A percentile compares a stretch with the other conserved stretches of the same genome.
Conservation (phyloP, 1,284 basidiomycete species). For the Inonotus obliquus region DNA sequence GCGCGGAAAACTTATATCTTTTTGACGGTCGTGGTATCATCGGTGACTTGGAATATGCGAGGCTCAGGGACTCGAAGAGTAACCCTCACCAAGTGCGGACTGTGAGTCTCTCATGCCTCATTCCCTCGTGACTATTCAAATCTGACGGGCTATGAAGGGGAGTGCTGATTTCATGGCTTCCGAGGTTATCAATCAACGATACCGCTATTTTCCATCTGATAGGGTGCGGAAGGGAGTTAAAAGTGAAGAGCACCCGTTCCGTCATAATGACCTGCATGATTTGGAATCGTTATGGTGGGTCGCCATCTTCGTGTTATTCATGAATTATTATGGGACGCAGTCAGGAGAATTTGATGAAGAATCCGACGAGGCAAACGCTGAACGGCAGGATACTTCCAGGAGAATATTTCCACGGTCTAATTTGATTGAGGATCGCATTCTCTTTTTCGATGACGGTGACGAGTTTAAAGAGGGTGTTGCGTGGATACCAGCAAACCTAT, state of each 20-base stretch:
- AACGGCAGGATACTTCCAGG: background rate
- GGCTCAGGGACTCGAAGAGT: background rate
- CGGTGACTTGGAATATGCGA: constrained; percentile 7
- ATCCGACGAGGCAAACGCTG: background rate
- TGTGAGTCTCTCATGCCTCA: background rate
- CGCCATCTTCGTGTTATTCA: background rate
- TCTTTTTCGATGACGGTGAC: background rate
- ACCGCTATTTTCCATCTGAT: no score
- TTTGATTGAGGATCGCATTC: background rate
- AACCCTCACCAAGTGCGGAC: background rate
- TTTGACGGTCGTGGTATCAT: background rate
- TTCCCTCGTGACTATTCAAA: background rate
- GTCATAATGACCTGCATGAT: background rate
- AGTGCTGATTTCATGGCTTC: background rate
- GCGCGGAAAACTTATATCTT: background rate
- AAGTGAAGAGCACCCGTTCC: no score
- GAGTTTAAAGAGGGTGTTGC: background rate
- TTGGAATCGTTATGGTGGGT: background rate
- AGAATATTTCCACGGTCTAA: background rate
- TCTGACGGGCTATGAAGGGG: background rate
- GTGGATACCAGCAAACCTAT: background rate
- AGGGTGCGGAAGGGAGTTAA: no score
- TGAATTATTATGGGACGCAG: background rate
- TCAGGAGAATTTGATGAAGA: background rate
- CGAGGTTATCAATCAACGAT: background rate